phyloP scores from a whole-genome alignment of 2,329 filamentous ascomycete genomes.

The Penicillium sclerotigenum region DNA sequence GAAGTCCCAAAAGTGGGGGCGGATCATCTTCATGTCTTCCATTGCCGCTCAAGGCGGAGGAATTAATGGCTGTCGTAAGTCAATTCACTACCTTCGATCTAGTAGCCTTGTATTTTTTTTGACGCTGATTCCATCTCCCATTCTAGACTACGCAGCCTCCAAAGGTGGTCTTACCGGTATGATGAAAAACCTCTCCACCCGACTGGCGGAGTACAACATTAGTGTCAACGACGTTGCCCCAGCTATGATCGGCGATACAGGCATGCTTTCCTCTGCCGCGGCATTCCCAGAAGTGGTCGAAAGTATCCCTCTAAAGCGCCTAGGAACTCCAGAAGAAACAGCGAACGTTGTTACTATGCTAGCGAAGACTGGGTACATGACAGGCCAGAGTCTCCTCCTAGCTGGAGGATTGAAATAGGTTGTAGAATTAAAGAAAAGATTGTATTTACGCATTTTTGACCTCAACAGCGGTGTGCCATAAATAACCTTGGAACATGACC shows the following conservation, averaged over 20 bases:
- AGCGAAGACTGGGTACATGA: conserved; percentile 58
- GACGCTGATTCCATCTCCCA: neutral
- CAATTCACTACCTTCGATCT: neutral
- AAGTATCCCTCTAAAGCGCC: conserved; percentile 57
- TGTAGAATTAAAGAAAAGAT: neutral
- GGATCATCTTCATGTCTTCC: conserved; percentile 62
- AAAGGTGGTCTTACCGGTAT: conserved; percentile 62
- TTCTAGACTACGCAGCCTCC: conserved; percentile 52
- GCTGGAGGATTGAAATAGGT: conserved; percentile 51
- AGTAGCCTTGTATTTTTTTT: too few species aligned
- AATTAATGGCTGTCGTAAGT: conserved; percentile 58
- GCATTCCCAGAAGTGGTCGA: conserved; percentile 58
- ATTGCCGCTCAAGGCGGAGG: conserved; percentile 63
- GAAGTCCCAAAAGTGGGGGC: conserved; percentile 59
- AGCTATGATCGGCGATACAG: conserved; percentile 64
- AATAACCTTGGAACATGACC: too few species aligned
- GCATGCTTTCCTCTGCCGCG: conserved; percentile 60
- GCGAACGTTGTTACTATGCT: conserved; percentile 61
- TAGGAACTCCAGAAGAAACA: conserved; percentile 58
- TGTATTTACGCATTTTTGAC: neutral
- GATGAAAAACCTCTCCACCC: conserved; percentile 62
- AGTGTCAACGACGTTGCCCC: conserved; percentile 66
- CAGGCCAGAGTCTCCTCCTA: conserved; percentile 54
- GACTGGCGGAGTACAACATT: conserved; percentile 59
- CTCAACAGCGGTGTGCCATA: neutral